Conservation (phyloP, 2,329 filamentous ascomycete genomes). For the Verticillium tricorpus region DNA sequence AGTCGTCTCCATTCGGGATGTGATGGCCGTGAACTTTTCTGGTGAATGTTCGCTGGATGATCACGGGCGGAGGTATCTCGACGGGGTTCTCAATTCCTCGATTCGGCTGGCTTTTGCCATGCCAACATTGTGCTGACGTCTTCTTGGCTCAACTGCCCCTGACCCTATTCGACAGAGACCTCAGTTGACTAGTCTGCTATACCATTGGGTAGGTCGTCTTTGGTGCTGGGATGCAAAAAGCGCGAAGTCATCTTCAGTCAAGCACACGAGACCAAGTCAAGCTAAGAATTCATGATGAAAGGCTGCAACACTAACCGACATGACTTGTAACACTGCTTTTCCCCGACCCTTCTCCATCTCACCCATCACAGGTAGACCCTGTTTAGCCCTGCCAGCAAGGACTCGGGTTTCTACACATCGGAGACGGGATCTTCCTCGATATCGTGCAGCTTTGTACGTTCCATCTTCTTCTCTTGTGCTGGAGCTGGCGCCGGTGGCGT, state of each 20-base stretch:
- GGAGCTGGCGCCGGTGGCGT: not conserved
- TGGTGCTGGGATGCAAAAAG: not conserved
- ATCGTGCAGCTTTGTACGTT: not conserved
- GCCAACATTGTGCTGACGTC: not conserved
- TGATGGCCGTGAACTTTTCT: not conserved
- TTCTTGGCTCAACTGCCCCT: too few relatives aligned
- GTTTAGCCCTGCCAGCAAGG: not conserved
- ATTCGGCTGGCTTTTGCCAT: not conserved
- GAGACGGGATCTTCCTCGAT: not conserved
- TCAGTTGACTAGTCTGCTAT: too few relatives aligned
- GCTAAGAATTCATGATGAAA: not conserved
- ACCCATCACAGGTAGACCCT: not conserved
- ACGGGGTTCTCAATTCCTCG: not conserved
- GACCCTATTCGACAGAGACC: too few relatives aligned
- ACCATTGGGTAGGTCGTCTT: too few relatives aligned
- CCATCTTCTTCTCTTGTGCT: not conserved
- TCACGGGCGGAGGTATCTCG: not conserved
- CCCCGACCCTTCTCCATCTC: not conserved
- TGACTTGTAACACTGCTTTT: not conserved
- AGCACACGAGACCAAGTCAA: not conserved
- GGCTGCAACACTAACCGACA: not conserved
- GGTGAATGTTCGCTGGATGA: not conserved
- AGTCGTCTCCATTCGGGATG: not conserved
- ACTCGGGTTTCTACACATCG: not conserved
- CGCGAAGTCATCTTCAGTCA: too few relatives aligned